These are phyloP conservation scores for Curvularia spicifera DNA, from an alignment of 2,329 filamentous ascomycete species.

Conservation along the genomic window DNA sequence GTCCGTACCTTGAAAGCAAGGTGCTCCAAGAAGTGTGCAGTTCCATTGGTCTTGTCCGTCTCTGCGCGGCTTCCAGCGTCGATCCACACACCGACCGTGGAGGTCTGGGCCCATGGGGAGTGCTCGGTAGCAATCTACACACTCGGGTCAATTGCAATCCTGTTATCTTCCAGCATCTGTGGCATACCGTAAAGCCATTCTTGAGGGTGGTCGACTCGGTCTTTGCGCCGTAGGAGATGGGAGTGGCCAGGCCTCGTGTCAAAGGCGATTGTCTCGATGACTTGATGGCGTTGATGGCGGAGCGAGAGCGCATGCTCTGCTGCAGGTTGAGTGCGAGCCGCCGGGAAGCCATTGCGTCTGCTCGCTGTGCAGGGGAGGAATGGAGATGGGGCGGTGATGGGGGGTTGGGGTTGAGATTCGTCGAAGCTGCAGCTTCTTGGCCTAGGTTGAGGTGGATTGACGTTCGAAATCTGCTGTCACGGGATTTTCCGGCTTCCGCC, in stretches of 20 bases:
- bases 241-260: constrained; percentile 88
- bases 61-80: constrained; percentile 98
- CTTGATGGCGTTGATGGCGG: constrained; percentile 77
- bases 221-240: constrained; percentile 74
- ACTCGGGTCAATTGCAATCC: constrained; percentile 43
- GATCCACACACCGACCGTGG: constrained; percentile 98
- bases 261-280: constrained; percentile 62
- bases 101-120: constrained; percentile 97
- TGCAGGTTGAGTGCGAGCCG: constrained; percentile 95
- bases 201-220: constrained; percentile 95
- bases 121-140: constrained; percentile 93
- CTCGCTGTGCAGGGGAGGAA: constrained; percentile 35
- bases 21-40: constrained; percentile 99
- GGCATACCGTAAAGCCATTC: constrained; percentile 91
- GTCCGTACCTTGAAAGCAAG: constrained; percentile 92
- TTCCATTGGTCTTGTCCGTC: constrained; percentile 98
- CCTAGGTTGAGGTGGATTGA: constrained; percentile 32
- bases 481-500: constrained; percentile 28
- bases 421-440: constrained; percentile 37
- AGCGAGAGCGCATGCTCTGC: constrained; percentile 85
- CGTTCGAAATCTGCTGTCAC: constrained; percentile 31
- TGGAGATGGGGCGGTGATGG: constrained; percentile 38
- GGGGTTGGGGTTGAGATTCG: constrained; percentile 34
- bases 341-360: constrained; percentile 83
- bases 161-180: constrained; percentile 17